Percentiles rank a stretch among this genome's conserved stretches.
Conservation (phyloP, 768 basidiomycete genomes). For the Tricholoma matsutake region DNA sequence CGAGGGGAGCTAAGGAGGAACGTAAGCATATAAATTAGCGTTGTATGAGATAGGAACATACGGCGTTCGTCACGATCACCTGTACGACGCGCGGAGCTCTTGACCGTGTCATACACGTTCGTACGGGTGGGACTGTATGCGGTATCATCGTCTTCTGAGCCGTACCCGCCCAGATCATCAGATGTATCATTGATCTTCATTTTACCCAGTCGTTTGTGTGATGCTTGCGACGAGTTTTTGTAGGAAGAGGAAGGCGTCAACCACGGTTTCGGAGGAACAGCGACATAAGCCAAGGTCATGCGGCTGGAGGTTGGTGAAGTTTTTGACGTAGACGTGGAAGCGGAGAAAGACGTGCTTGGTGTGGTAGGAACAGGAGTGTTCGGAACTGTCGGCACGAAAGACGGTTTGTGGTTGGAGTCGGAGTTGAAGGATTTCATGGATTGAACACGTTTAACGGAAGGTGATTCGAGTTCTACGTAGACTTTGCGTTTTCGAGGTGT, state of each 20-base stretch:
- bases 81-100: constrained; percentile 55
- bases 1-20: constrained; percentile 50
- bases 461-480: constrained; percentile 55
- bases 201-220: constrained; percentile 19
- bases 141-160: constrained; percentile 45
- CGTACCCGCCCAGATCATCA: constrained; percentile 53
- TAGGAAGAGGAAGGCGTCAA: constrained; percentile 40
- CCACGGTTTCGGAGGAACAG: constrained; percentile 44
- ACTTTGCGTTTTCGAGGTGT: constrained; percentile 76
- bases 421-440: constrained; percentile 25
- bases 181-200: constrained; percentile 34
- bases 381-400: constrained; percentile 27
- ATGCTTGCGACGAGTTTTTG: constrained; percentile 21
- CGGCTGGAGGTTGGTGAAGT: constrained; percentile 28
- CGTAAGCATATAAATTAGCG: neutral
- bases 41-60: constrained; percentile 23
- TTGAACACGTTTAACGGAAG: constrained; percentile 58
- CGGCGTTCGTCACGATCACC: constrained; percentile 79
- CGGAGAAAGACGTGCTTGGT: constrained; percentile 17
- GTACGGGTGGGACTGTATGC: constrained; percentile 26
- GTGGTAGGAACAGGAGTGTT: constrained; percentile 18
- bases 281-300: constrained; percentile 43
- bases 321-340: constrained; percentile 14
- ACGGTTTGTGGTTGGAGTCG: constrained; percentile 23
- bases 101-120: constrained; percentile 31